Conservation (phyloP, 352 stramenopile genomes). For the Pythium chondricola region DNA sequence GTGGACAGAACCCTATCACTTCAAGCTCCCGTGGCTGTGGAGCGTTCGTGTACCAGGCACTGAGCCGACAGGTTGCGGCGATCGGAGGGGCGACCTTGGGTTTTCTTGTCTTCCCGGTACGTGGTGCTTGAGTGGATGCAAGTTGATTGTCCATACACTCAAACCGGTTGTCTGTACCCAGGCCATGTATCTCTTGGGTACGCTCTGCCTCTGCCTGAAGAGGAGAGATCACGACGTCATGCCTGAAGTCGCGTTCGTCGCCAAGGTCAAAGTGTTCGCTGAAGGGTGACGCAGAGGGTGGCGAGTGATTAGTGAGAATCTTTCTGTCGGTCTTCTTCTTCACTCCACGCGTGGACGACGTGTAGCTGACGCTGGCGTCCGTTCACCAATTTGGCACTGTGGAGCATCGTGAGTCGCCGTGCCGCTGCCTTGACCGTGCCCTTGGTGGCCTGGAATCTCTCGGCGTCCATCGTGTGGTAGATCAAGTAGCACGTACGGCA, state of each 20-base stretch:
- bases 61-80: constrained; percentile 35
- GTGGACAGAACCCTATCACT: constrained; percentile 48
- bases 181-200: constrained; percentile 41
- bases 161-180: constrained; percentile 2
- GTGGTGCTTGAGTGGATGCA: constrained; percentile 9
- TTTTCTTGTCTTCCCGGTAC: constrained; percentile 43
- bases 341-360: background rate
- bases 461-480: constrained; percentile 21
- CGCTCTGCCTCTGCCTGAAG: constrained; percentile 67
- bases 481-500: constrained; percentile 21
- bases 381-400: constrained; percentile 17
- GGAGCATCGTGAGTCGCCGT: constrained; percentile 13
- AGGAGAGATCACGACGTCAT: constrained; percentile 62
- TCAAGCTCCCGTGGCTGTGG: constrained; percentile 43
- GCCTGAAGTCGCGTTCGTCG: constrained; percentile 47
- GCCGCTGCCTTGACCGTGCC: constrained; percentile 19
- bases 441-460: constrained; percentile 21
- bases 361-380: no score
- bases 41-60: constrained; percentile 32
- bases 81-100: constrained; percentile 33
- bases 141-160: background rate
- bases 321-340: background rate
- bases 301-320: background rate
- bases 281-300: constrained; percentile 6
- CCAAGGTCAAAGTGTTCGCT: constrained; percentile 19